Evolutionary conservation across 352 stramenopile genomes (phyloP).

Genomic region (Stramenopiles sp.): DNA sequence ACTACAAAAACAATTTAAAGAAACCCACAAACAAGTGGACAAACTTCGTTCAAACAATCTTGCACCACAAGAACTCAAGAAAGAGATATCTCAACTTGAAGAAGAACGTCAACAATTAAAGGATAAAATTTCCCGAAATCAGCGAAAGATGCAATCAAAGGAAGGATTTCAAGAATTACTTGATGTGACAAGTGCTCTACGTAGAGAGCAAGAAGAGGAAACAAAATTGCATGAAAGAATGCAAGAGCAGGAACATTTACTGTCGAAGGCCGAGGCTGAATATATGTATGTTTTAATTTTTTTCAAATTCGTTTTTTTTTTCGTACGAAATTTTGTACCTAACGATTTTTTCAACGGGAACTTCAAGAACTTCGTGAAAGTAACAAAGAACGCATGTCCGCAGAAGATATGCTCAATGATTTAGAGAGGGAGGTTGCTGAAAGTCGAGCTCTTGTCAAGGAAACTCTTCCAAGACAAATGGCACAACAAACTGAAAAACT

Average conservation of each 20-base stretch:
- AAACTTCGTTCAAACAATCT: no score
- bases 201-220: conserved; percentile 67
- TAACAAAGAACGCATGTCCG: conserved; percentile 28
- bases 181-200: conserved; percentile 40
- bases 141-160: conserved; percentile 41
- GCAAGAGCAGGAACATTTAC: conserved; percentile 36
- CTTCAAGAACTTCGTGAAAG: conserved; percentile 30
- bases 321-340: no score
- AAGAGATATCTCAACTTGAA: conserved; percentile 54
- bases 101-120: conserved; percentile 45
- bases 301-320: no score
- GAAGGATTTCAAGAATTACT: conserved; percentile 44
- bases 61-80: conserved; percentile 32
- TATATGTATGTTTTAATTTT: conserved; percentile 30
- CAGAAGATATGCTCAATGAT: conserved; percentile 44
- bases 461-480: conserved; percentile 32
- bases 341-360: conserved; percentile 25
- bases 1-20: conserved; percentile 59
- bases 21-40: conserved; percentile 47
- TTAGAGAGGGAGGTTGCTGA: conserved; percentile 29
- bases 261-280: conserved; percentile 37
- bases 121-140: no score
- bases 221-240: conserved; percentile 45
- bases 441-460: conserved; percentile 10
- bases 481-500: conserved; percentile 29